A percentile compares a stretch with the other conserved stretches of the same genome.
Evolutionary conservation across 129 eudicot genomes (phyloP).

Genomic region (Lactuca sativa): DNA sequence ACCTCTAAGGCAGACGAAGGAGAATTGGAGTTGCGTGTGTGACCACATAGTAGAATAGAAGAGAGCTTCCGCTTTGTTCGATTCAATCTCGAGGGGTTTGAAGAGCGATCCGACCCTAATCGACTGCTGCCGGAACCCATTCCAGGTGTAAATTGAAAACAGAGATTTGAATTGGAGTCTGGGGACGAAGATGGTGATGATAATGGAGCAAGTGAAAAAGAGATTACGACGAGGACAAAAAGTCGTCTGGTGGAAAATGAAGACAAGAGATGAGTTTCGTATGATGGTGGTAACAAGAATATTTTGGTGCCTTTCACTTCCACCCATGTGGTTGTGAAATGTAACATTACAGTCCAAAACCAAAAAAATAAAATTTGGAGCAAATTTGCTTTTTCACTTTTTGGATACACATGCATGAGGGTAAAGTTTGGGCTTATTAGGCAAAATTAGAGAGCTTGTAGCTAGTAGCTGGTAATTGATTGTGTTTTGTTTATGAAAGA

Average conservation of each 20-base stretch:
- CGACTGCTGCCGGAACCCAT: conserved; percentile 61
- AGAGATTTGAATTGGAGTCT: background rate
- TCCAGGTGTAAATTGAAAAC: background rate
- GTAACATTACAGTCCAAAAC: background rate
- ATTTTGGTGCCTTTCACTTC: conserved; percentile 8
- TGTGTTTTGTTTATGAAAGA: too few relatives aligned
- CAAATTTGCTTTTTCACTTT: background rate
- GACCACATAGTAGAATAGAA: conserved; percentile 41
- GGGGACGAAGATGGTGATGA: background rate
- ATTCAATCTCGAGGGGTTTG: conserved; percentile 26
- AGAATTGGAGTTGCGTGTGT: conserved; percentile 37
- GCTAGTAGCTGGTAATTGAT: too few relatives aligned
- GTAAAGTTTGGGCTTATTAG: too few relatives aligned
- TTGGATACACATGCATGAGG: too few relatives aligned
- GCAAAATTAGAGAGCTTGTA: too few relatives aligned
- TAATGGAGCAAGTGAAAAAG: conserved; percentile 1
- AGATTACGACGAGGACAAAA: background rate
- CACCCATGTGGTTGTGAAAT: conserved; percentile 11
- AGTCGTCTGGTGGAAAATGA: conserved; percentile 22
- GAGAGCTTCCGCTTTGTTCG: conserved; percentile 45
- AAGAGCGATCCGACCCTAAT: conserved; percentile 27
- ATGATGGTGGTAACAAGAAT: conserved; percentile 22
- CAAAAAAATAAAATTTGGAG: background rate
- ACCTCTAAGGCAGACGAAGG: conserved; percentile 29
- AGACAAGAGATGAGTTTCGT: conserved; percentile 28